A percentile compares a stretch with the other conserved stretches of the same genome.
Evolutionary conservation across 148 eudicot genomes (phyloP).

Genomic region (Fallopia convolvulus): DNA sequence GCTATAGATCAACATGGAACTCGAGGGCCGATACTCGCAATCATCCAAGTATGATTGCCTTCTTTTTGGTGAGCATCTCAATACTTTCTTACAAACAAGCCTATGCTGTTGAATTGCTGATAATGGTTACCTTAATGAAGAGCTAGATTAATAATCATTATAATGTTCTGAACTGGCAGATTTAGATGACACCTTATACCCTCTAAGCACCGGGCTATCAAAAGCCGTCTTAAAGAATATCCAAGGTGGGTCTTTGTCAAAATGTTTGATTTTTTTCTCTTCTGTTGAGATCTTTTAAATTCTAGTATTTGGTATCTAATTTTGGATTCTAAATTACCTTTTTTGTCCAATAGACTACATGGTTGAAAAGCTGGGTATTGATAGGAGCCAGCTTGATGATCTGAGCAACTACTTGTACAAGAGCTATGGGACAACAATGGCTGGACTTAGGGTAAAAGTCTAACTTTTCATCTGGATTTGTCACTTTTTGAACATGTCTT

Average conservation of each 20-base stretch:
- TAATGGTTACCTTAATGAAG: not conserved
- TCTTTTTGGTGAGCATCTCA: constrained; percentile 50
- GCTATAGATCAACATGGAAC: constrained; percentile 44
- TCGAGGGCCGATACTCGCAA: constrained; percentile 33
- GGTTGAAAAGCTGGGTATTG: constrained; percentile 77
- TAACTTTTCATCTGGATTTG: constrained; percentile 11
- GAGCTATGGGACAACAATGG: constrained; percentile 93
- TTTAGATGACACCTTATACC: constrained; percentile 89
- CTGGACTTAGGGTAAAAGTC: constrained; percentile 79
- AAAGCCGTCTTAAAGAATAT: constrained; percentile 49
- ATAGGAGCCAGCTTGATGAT: constrained; percentile 43
- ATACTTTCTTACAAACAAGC: not conserved
- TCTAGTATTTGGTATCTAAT: not conserved
- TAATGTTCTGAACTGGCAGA: constrained; percentile 28
- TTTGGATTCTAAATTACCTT: not conserved
- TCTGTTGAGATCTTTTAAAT: not conserved
- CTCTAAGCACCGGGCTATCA: constrained; percentile 60
- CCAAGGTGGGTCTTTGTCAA: constrained; percentile 34
- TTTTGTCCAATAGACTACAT: constrained; percentile 42
- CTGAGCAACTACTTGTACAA: constrained; percentile 61
- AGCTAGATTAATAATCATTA: not conserved
- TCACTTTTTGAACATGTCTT: not conserved
- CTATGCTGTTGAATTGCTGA: not conserved
- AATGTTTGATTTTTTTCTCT: not conserved
- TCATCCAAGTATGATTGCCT: constrained; percentile 68